These are phyloP conservation scores for Hanseniaspora clermontiae DNA, from an alignment of 805 yeast species.

Conservation along the genomic window DNA sequence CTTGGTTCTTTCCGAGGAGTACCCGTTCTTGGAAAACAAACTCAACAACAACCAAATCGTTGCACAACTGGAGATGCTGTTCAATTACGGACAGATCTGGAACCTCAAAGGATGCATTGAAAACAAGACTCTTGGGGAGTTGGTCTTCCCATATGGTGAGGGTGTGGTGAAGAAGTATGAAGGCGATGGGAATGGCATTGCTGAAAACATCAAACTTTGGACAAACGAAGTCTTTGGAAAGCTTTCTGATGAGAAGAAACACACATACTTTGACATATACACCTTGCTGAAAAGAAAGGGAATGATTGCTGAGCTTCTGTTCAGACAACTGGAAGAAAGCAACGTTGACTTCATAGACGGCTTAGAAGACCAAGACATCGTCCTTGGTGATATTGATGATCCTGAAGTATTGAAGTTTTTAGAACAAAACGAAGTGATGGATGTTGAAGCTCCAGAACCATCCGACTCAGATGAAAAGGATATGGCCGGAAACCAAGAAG, in stretches of 20 bases:
- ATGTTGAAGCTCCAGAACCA: slow-evolving; percentile 17
- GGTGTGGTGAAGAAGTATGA: background rate
- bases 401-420: slow-evolving; percentile 16
- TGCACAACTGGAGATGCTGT: background rate
- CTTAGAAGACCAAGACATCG: slow-evolving; percentile 3
- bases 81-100: slow-evolving; percentile 11
- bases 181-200: background rate
- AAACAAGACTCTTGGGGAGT: slow-evolving; percentile 8
- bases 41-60: background rate
- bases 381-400: slow-evolving; percentile 13
- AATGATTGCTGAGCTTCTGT: slow-evolving; percentile 10
- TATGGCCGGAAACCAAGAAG: slow-evolving; percentile 52
- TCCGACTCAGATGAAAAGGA: slow-evolving; percentile 26
- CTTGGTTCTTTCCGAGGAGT: background rate
- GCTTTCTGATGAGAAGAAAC: background rate
- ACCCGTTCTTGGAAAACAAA: background rate
- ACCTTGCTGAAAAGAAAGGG: slow-evolving; percentile 8
- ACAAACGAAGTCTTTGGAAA: background rate
- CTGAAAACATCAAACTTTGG: background rate
- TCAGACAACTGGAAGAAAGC: slow-evolving; percentile 9
- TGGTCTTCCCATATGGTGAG: slow-evolving; percentile 10
- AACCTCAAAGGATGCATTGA: slow-evolving; percentile 1
- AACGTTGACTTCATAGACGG: slow-evolving; percentile 11
- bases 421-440: slow-evolving; percentile 16
- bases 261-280: background rate